Conservation (phyloP, 768 basidiomycete genomes). For the Leucosporidium yakuticum region DNA sequence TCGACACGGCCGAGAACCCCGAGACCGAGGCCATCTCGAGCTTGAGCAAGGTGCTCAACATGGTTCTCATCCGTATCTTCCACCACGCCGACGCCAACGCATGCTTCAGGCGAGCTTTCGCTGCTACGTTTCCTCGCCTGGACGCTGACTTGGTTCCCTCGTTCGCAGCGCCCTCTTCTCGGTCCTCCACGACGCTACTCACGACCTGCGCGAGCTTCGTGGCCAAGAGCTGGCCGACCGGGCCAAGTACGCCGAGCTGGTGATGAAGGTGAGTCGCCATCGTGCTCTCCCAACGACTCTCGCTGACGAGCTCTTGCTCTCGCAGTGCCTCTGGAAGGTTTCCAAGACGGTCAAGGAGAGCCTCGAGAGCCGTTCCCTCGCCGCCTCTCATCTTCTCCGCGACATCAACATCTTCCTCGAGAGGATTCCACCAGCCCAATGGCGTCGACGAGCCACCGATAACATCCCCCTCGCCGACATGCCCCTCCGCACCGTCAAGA, state of each 20-base stretch:
- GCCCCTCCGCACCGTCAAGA: conserved; percentile 95
- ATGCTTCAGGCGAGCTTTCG: conserved; percentile 67
- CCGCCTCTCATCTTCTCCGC: conserved; percentile 80
- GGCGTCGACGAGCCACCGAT: conserved; percentile 83
- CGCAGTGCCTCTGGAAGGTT: conserved; percentile 98
- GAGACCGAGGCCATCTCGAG: conserved; percentile 77
- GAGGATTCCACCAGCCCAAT: conserved; percentile 89
- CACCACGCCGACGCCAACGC: conserved; percentile 79
- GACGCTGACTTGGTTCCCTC: conserved; percentile 49
- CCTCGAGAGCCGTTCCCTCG: conserved; percentile 67
- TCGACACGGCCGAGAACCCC: conserved; percentile 85
- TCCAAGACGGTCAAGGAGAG: conserved; percentile 91
- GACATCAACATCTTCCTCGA: conserved; percentile 91
- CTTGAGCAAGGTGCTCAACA: conserved; percentile 92
- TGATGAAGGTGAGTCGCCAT: conserved; percentile 36
- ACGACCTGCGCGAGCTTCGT: conserved; percentile 63
- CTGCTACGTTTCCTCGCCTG: neutral
- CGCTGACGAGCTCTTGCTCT: conserved; percentile 40
- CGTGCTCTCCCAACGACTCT: neutral
- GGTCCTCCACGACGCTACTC: conserved; percentile 49
- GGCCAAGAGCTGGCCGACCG: conserved; percentile 86
- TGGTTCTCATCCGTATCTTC: conserved; percentile 91
- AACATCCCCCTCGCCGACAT: conserved; percentile 94
- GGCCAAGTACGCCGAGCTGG: conserved; percentile 44
- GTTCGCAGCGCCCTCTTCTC: conserved; percentile 62